These are phyloP conservation scores for Lachancea dasiensis DNA, from an alignment of 805 yeast species.

Conservation along the genomic window DNA sequence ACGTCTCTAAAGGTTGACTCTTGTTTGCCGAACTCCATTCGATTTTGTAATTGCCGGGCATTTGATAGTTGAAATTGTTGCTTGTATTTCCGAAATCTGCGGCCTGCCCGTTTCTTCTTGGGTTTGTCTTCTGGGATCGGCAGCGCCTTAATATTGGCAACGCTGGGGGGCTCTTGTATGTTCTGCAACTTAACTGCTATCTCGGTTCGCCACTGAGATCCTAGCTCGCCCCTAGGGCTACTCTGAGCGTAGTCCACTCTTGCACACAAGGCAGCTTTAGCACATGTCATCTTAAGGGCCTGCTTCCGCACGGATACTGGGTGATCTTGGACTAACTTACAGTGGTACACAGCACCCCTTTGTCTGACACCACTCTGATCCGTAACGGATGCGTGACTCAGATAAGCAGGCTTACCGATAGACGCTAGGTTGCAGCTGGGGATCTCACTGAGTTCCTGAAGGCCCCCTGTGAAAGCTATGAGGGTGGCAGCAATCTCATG, in stretches of 20 bases:
- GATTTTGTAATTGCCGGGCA: constrained; percentile 73
- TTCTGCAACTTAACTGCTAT: constrained; percentile 61
- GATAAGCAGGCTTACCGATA: constrained; percentile 47
- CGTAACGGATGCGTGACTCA: constrained; percentile 30
- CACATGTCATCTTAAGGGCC: constrained; percentile 73
- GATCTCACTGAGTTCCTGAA: constrained; percentile 54
- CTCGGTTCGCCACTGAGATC: constrained; percentile 54
- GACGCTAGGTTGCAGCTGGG: constrained; percentile 85
- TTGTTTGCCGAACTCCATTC: constrained; percentile 72
- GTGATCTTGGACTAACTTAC: constrained; percentile 52
- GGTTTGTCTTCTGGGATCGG: constrained; percentile 70
- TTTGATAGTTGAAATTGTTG: constrained; percentile 79
- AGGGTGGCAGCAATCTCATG: constrained; percentile 68
- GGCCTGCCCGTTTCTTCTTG: constrained; percentile 83
- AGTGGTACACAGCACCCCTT: constrained; percentile 62
- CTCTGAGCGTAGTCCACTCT: constrained; percentile 59
- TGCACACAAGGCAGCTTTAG: constrained; percentile 75
- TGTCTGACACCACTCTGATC: constrained; percentile 45
- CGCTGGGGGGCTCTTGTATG: constrained; percentile 71
- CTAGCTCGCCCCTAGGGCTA: constrained; percentile 45
- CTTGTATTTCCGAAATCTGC: constrained; percentile 69
- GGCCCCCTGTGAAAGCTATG: constrained; percentile 62
- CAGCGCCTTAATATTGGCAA: constrained; percentile 59
- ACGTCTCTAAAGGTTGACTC: constrained; percentile 59
- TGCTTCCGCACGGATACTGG: constrained; percentile 56